phyloP scores from a whole-genome alignment of 768 basidiomycete genomes.

The Boletus fagicola region DNA sequence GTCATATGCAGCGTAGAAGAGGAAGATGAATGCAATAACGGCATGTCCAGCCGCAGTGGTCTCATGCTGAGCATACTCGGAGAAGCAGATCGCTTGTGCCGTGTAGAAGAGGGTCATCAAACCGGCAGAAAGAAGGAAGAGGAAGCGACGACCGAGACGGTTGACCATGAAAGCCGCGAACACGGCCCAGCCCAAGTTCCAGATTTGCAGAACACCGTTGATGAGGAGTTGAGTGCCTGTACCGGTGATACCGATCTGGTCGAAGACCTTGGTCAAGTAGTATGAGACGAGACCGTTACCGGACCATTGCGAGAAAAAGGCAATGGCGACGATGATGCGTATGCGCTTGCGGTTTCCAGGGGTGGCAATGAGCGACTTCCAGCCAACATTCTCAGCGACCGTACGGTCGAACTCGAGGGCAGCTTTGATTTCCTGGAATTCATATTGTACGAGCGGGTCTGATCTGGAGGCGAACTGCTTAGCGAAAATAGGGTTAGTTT shows the following conservation, averaged over 20 bases:
- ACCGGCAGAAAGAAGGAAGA: constrained; percentile 60
- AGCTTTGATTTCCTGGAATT: constrained; percentile 79
- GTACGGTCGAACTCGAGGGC: constrained; percentile 67
- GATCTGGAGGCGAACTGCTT: constrained; percentile 32
- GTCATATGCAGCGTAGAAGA: constrained; percentile 78
- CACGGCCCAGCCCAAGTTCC: constrained; percentile 68
- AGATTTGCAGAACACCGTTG: constrained; percentile 83
- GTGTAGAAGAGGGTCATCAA: constrained; percentile 67
- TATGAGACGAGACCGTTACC: constrained; percentile 83
- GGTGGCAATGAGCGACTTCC: constrained; percentile 64
- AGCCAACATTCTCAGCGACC: constrained; percentile 59
- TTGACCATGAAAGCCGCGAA: constrained; percentile 61
- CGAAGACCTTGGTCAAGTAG: constrained; percentile 75
- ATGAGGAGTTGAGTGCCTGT: constrained; percentile 69
- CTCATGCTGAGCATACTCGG: constrained; percentile 48
- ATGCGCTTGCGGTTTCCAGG: constrained; percentile 75
- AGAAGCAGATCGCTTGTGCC: constrained; percentile 66
- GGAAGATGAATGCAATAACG: constrained; percentile 81
- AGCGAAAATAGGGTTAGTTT: not conserved
- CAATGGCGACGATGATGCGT: constrained; percentile 71
- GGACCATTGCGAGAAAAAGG: constrained; percentile 86
- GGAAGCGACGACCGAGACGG: constrained; percentile 61
- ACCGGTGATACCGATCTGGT: constrained; percentile 62
- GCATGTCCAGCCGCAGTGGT: constrained; percentile 54
- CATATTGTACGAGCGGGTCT: constrained; percentile 68